phyloP scores from a whole-genome alignment of 352 stramenopile species.

The Peronospora belbahrii region DNA sequence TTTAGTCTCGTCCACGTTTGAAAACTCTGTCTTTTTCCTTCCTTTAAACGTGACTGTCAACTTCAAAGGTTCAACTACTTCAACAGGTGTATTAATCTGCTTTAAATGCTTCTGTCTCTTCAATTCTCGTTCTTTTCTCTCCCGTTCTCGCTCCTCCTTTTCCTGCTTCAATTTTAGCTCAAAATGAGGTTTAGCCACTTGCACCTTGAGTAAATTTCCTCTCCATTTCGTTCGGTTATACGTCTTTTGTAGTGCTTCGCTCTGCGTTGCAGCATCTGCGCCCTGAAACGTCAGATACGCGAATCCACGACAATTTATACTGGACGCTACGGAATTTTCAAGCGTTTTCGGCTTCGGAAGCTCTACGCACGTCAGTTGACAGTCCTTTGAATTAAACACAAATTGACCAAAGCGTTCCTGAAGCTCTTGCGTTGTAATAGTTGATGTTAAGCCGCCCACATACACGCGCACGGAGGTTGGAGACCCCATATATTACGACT shows the following conservation, averaged over 20 bases:
- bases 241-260: slow-evolving; percentile 45
- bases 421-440: slow-evolving; percentile 43
- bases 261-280: slow-evolving; percentile 17
- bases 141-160: slow-evolving; percentile 13
- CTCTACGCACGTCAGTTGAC: slow-evolving; percentile 35
- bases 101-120: slow-evolving; percentile 1
- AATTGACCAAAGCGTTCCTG: slow-evolving; percentile 56
- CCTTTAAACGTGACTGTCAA: slow-evolving; percentile 14
- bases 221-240: slow-evolving; percentile 75
- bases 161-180: slow-evolving; percentile 34
- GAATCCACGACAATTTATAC: slow-evolving; percentile 32
- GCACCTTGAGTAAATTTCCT: slow-evolving; percentile 46
- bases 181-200: slow-evolving; percentile 48
- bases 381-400: slow-evolving; percentile 19
- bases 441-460: slow-evolving; percentile 46
- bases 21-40: slow-evolving; percentile 18
- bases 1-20: slow-evolving; percentile 5
- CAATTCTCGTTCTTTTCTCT: neutral
- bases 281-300: slow-evolving; percentile 53
- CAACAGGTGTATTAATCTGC: neutral
- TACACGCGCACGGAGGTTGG: slow-evolving; percentile 40
- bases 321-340: neutral
- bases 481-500: neutral
- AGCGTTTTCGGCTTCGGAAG: slow-evolving; percentile 26
- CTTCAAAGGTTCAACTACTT: slow-evolving; percentile 15